Base-by-base conservation (phyloP, 1,139 yeast genomes). In the Candida glucosophila region DNA sequence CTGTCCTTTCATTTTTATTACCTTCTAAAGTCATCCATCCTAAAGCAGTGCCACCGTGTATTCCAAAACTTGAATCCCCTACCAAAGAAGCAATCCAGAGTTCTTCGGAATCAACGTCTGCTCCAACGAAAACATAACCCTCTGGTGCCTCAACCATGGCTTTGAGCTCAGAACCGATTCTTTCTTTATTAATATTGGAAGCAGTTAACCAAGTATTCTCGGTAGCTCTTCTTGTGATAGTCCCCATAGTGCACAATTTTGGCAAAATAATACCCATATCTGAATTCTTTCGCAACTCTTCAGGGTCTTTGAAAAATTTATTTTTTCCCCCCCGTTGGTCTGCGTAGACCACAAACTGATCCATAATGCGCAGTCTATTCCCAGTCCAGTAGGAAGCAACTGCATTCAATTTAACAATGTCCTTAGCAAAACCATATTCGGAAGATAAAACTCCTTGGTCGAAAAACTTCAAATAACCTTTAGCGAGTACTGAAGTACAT, bases 11-110 rank as follows among this genome's bases (percentile, higher is more conserved):
- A 30, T 59, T 62, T 52, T 92, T 92, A 13, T 90, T 78, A 11
- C 99, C 99, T 59, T 92, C 99, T 29, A 92, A 63, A 2, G 97
- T 88, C 99, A 92, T 92, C 98, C 98, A 92, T 1, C 98, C 97
- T 28, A 92, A 67, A 0, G 97, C 95, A 0, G 98, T 85, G 10
- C 93, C 93, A 3, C 98, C 99, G 49, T 92, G 99, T 20, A 82
- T 59, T 26, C 78, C 74, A 50, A 90, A 83, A 29, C 78, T 72
- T 0, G 97, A 77, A 49, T 92, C 99, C 2, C 98, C 97, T 25
- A 90, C 77, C 20, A 92, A 59, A 15, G 96, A 81, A 0, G 98
- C 98, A 39, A 92, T 90, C 99, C 99, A 92, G 25, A 92, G 63
- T 46, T 92, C 99, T 48, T 92, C 98, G 21, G 95, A 83, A 52